A percentile compares a stretch with the other conserved stretches of the same genome.
phyloP scores from a whole-genome alignment of 2,329 filamentous ascomycete genomes.

The Didymellaceae sp. region DNA sequence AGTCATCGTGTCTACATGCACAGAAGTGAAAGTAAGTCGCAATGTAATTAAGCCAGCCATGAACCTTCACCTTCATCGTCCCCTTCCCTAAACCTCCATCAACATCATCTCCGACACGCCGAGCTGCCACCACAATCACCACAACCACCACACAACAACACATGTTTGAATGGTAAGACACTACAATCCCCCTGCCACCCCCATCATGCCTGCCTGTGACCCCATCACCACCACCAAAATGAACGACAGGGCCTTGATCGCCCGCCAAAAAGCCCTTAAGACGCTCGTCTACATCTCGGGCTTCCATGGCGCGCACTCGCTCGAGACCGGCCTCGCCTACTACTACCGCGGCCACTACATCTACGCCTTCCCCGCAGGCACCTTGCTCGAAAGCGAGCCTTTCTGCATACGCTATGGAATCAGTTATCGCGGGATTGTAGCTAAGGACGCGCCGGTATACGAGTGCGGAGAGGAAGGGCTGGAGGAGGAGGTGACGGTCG shows the following conservation, averaged over 20 bases:
- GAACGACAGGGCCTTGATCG: not conserved
- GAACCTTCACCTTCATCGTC: too few species aligned
- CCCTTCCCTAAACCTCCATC: too few species aligned
- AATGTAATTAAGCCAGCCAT: too few species aligned
- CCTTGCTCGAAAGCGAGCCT: conserved; percentile 29
- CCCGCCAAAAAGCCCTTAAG: conserved; percentile 13
- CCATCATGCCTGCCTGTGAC: not conserved
- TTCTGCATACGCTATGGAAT: conserved; percentile 30
- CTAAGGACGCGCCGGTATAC: conserved; percentile 20
- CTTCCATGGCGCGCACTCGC: conserved; percentile 25
- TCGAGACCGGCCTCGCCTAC: conserved; percentile 36
- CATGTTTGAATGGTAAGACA: too few species aligned
- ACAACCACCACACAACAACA: too few species aligned
- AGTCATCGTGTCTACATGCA: too few species aligned
- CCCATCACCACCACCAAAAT: not conserved
- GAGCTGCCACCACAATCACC: too few species aligned
- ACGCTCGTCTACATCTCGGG: conserved; percentile 38
- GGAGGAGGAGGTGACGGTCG: conserved; percentile 17
- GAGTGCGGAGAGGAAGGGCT: not conserved
- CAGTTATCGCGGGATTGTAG: conserved; percentile 19
- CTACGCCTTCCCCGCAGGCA: conserved; percentile 25
- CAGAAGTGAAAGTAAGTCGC: too few species aligned
- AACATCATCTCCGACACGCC: too few species aligned
- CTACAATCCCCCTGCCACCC: too few species aligned
- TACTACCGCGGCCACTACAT: conserved; percentile 41